Evolutionary conservation across 2,329 filamentous ascomycete species (phyloP), one percentile per base, ranked within the genome.

Genomic region (Sclerotinia sclerotiorum): DNA sequence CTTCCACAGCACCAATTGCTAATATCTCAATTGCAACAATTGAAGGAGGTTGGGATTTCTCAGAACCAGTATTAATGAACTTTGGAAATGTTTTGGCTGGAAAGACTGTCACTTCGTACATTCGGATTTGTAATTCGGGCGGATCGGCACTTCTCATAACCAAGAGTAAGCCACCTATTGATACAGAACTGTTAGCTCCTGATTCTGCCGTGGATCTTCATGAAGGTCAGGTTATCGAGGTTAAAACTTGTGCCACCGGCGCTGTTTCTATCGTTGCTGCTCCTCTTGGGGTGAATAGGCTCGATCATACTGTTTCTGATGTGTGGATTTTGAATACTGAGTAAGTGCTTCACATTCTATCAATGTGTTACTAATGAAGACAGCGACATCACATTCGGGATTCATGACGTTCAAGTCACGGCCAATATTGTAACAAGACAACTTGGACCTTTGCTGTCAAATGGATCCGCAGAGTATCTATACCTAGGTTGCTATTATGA

Each of bases 281-380:
- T 13, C 72, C 73, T 8, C 70, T 74, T 57, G 70, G 72, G 6
- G 72, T 73, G 7, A 76, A 78, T 67, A 54, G 68, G 2, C 70
- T 69, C 3, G 65, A 72, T 17, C 73, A 74, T 24, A 61, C 69
- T 21, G 69, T 74, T 24, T 73, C 72, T 39, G 73, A 74, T 44
- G 68, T 72, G 10, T 81, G 79, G 79, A 79, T 77, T 17, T 72
- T 80, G 61, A 81, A 81, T 68, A 75, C 75, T 2, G 77, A 79
- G 58, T 62, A 35, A 51, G 46, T 62, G 21, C 39, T 7, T 21
- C 21, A 10, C 8, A 32, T 11, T 49, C 10, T 48, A 11, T 6
- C 19, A n/a, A 60, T 62, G 21, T 6, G 17, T 21, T 24, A 29
- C 29, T 62, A 39, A 62, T n/a, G 3, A 32, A 49, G 29, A 51